Base-by-base conservation (phyloP, 2,329 filamentous ascomycete species). In the Metarhizium guizhouense region DNA sequence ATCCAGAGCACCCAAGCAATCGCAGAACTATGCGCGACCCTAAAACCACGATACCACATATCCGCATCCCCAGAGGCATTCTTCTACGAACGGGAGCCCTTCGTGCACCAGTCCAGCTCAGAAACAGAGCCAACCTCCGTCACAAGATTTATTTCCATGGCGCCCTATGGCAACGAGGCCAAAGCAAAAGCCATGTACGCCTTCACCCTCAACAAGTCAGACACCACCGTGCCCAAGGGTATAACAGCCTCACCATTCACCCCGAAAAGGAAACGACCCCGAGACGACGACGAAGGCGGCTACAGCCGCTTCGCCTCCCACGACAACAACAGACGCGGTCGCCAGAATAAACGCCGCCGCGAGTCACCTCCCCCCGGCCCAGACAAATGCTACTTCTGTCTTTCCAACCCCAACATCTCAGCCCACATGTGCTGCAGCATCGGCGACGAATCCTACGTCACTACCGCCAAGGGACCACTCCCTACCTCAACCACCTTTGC, bases 11-110 rank as follows among this genome's bases (percentile, higher is more conserved):
- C 82, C n/a, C 79, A 84, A 54, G 83, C 85, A 55, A 76, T 97
- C 47, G 84, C 91, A 6, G 88, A 95, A 57, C 78, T 99, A 11
- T 93, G 87, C 64, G 78, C 85, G 3, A 73, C 83, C 0, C 72
- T 99, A 20, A 94, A 91, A 68, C 94, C 94, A n/a, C 85, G 89
- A 32, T 99, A 99, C 66, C 92, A 97, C 69, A 85, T 97, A 65
- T 84, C 89, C 2, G 77, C 82, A 3, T 88, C 88, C 0, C 78
- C 83, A 1, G 69, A 68, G 8, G 72, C 78, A 6, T 85, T 85
- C 63, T 93, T 88, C 71, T 97, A 86, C 68, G 93, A 99, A 72
- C 85, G 94, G 55, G 94, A 97, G 70, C 90, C 93, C 0, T 99
- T 96, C 74, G 85, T 94, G 65, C 86, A 95, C 67, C 77, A 80